phyloP scores from a whole-genome alignment of 495 filamentous ascomycete genomes.

The Sabuloglossum arenarium region DNA sequence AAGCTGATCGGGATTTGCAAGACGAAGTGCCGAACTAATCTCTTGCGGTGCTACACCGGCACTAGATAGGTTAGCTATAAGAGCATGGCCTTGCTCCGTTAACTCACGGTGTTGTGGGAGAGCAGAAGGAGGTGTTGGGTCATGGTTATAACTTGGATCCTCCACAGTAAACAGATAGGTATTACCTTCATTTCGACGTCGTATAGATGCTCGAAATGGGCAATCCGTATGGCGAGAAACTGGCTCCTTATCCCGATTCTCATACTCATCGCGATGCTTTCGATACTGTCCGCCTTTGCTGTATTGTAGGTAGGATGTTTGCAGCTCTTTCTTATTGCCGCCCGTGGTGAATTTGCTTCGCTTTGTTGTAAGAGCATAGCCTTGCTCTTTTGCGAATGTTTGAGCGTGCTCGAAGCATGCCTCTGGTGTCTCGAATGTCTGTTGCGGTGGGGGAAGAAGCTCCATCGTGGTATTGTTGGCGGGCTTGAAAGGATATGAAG shows the following conservation, averaged over 20 bases:
- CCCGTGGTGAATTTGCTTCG: background rate
- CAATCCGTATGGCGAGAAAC: background rate
- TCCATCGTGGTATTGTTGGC: too few species aligned
- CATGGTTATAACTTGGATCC: too few species aligned
- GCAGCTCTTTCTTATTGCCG: background rate
- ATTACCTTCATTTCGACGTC: too few species aligned
- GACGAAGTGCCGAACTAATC: too few species aligned
- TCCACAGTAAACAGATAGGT: too few species aligned
- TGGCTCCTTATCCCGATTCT: background rate
- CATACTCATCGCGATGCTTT: background rate
- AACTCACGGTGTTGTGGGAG: too few species aligned
- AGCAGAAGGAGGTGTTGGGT: too few species aligned
- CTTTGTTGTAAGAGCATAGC: background rate
- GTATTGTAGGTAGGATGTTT: background rate
- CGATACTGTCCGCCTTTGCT: background rate
- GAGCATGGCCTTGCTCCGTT: too few species aligned
- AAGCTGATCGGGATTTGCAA: background rate
- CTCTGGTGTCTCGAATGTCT: background rate
- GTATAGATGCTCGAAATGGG: background rate
- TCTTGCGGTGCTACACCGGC: too few species aligned
- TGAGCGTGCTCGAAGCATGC: background rate
- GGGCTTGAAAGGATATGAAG: too few species aligned
- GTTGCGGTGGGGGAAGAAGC: background rate
- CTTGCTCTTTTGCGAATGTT: background rate
- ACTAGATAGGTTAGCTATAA: too few species aligned